These are phyloP conservation scores for Exophiala spinifera DNA, from an alignment of 2,329 filamentous ascomycete genomes.

Conservation along the genomic window DNA sequence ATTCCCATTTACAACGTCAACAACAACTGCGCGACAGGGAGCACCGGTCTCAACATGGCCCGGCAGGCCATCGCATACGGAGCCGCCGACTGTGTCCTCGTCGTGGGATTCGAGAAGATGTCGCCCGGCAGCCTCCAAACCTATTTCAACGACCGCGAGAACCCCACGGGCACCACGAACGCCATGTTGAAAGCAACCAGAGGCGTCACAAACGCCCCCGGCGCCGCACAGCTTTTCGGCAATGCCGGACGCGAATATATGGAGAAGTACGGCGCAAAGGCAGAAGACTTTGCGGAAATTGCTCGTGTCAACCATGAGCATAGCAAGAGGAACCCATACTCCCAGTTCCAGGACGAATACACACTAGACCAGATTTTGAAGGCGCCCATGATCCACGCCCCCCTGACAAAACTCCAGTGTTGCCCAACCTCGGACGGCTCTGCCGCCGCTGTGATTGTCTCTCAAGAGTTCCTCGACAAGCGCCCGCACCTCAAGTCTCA, in stretches of 20 bases:
- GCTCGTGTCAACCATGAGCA: slow-evolving; percentile 90
- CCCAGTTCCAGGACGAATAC: slow-evolving; percentile 94
- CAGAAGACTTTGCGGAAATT: slow-evolving; percentile 91
- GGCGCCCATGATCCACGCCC: slow-evolving; percentile 74
- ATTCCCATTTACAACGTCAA: slow-evolving; percentile 98
- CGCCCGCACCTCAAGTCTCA: slow-evolving; percentile 76
- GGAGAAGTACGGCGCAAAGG: slow-evolving; percentile 84
- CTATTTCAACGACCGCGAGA: slow-evolving; percentile 81
- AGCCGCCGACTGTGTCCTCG: slow-evolving; percentile 80
- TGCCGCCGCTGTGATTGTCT: slow-evolving; percentile 84
- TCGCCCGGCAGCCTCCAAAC: slow-evolving; percentile 80
- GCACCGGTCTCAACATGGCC: slow-evolving; percentile 81
- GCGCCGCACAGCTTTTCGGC: slow-evolving; percentile 89
- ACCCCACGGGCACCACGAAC: slow-evolving; percentile 68
- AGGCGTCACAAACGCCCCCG: slow-evolving; percentile 76
- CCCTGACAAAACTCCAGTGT: slow-evolving; percentile 96
- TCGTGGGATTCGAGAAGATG: slow-evolving; percentile 99
- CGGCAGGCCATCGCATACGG: slow-evolving; percentile 75
- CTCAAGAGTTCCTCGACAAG: slow-evolving; percentile 80
- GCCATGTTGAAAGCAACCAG: slow-evolving; percentile 81
- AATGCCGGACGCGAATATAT: slow-evolving; percentile 94
- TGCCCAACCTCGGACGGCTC: slow-evolving; percentile 93
- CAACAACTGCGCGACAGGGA: slow-evolving; percentile 98
- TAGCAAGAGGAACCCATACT: slow-evolving; percentile 89
- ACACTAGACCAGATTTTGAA: slow-evolving; percentile 76